Conservation (phyloP, 208 protist genomes). For the Wallacemonas sp. region DNA sequence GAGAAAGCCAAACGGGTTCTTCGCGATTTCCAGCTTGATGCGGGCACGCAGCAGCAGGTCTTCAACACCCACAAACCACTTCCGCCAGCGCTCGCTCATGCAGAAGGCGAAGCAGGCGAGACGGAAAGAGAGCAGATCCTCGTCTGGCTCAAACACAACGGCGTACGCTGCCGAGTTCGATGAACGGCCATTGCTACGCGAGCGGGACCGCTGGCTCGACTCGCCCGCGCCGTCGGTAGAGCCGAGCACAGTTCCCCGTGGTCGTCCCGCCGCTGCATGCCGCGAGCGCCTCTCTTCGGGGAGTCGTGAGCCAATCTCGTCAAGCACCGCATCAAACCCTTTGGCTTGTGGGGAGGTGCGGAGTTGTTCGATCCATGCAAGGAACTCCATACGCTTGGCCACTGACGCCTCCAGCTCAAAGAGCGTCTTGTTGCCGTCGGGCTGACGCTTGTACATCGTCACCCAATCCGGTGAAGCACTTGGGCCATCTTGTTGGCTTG, state of each 20-base stretch:
- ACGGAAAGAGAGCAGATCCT: constrained; percentile 80
- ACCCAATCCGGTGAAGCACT: constrained; percentile 46
- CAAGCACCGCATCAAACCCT: constrained; percentile 53
- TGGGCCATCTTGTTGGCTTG: constrained; percentile 3
- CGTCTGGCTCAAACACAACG: constrained; percentile 73
- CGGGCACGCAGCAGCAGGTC: constrained; percentile 81
- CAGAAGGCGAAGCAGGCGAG: constrained; percentile 89
- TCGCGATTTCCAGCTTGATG: constrained; percentile 66
- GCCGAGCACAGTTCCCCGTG: constrained; percentile 12
- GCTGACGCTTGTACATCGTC: constrained; percentile 69
- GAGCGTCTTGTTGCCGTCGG: constrained; percentile 60
- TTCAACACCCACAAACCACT: constrained; percentile 82
- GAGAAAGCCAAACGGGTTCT: constrained; percentile 62
- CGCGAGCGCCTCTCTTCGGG: constrained; percentile 56
- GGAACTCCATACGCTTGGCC: constrained; percentile 88
- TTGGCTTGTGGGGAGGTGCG: constrained; percentile 59
- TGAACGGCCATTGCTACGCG: constrained; percentile 19
- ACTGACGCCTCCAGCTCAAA: constrained; percentile 83
- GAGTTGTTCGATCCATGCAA: constrained; percentile 83
- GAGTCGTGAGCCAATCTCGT: constrained; percentile 64
- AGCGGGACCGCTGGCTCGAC: constrained; percentile 28
- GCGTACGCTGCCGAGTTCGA: constrained; percentile 3
- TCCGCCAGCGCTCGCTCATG: constrained; percentile 88
- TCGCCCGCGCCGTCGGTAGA: constrained; percentile 21
- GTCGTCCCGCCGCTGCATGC: constrained; percentile 11